Percentiles rank a stretch among this genome's conserved stretches.
phyloP scores from a whole-genome alignment of 2,329 filamentous ascomycete genomes.

The Aspergillus aculeatus region DNA sequence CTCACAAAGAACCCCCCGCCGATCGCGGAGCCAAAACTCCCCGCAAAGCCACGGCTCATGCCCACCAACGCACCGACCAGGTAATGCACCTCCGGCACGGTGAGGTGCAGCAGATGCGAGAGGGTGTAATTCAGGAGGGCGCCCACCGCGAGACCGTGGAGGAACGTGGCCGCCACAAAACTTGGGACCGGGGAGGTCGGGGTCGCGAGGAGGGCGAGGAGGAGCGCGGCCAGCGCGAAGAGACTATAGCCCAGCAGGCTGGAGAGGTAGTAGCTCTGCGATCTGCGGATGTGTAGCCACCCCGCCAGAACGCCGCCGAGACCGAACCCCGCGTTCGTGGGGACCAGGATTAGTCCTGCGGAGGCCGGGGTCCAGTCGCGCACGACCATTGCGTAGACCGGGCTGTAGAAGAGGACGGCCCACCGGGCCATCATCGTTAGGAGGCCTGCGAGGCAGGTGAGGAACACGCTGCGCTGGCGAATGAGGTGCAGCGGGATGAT shows the following conservation, averaged over 20 bases:
- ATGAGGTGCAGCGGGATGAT: slow-evolving; percentile 73
- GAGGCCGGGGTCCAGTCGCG: slow-evolving; percentile 66
- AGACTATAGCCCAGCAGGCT: slow-evolving; percentile 59
- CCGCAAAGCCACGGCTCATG: slow-evolving; percentile 79
- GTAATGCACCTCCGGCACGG: slow-evolving; percentile 65
- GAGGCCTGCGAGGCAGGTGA: slow-evolving; percentile 72
- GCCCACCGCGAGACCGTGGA: slow-evolving; percentile 71
- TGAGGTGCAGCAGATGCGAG: slow-evolving; percentile 74
- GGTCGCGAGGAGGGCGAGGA: slow-evolving; percentile 57
- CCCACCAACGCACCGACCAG: slow-evolving; percentile 72
- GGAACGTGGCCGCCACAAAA: slow-evolving; percentile 62
- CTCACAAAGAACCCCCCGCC: slow-evolving; percentile 74
- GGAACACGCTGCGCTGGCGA: slow-evolving; percentile 65
- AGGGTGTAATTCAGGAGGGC: slow-evolving; percentile 77
- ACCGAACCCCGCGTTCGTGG: slow-evolving; percentile 78
- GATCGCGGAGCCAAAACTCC: slow-evolving; percentile 75
- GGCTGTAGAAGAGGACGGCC: slow-evolving; percentile 77
- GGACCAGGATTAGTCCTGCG: slow-evolving; percentile 73
- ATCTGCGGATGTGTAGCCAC: slow-evolving; percentile 70
- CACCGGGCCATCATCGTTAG: slow-evolving; percentile 79
- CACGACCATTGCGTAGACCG: slow-evolving; percentile 75
- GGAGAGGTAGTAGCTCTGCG: slow-evolving; percentile 70
- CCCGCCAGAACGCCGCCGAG: slow-evolving; percentile 71
- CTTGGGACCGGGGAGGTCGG: slow-evolving; percentile 50
- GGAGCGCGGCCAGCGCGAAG: slow-evolving; percentile 61